These are phyloP conservation scores for Xylariaceae sp. DNA, from an alignment of 2,329 filamentous ascomycete genomes.

Conservation along the genomic window DNA sequence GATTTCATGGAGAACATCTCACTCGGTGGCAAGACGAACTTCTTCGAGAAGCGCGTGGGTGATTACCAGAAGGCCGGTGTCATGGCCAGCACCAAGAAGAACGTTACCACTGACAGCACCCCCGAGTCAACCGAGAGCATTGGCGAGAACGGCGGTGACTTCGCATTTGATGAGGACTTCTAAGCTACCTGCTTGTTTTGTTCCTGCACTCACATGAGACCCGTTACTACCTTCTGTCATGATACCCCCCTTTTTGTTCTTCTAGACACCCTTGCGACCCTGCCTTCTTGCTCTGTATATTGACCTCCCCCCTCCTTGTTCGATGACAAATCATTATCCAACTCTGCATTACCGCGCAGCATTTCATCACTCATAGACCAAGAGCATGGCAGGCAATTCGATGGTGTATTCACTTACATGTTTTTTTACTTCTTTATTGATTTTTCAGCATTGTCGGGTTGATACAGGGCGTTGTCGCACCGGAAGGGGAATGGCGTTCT, in stretches of 20 bases:
- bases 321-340: neutral
- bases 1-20: constrained; percentile 99
- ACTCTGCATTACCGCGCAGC: constrained; percentile 3
- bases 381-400: constrained; percentile 15
- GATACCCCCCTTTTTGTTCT: constrained; percentile 12
- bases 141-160: constrained; percentile 65
- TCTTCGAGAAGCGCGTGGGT: constrained; percentile 99
- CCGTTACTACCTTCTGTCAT: constrained; percentile 4
- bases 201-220: constrained; percentile 1
- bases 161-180: constrained; percentile 95
- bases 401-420: constrained; percentile 1
- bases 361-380: constrained; percentile 16
- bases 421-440: constrained; percentile 12
- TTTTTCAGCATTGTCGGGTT: neutral
- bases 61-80: constrained; percentile 99
- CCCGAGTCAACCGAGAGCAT: constrained; percentile 44
- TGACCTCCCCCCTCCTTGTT: neutral
- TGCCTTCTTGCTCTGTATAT: constrained; percentile 12
- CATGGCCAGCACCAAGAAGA: constrained; percentile 83
- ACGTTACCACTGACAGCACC: constrained; percentile 39
- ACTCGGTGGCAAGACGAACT: constrained; percentile 98
- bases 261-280: neutral
- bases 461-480: neutral
- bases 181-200: constrained; percentile 45
- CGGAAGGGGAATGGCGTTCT: constrained; percentile 9